These are phyloP conservation scores for Rhodotorula graminis DNA, from an alignment of 768 basidiomycete genomes.

Conservation along the genomic window DNA sequence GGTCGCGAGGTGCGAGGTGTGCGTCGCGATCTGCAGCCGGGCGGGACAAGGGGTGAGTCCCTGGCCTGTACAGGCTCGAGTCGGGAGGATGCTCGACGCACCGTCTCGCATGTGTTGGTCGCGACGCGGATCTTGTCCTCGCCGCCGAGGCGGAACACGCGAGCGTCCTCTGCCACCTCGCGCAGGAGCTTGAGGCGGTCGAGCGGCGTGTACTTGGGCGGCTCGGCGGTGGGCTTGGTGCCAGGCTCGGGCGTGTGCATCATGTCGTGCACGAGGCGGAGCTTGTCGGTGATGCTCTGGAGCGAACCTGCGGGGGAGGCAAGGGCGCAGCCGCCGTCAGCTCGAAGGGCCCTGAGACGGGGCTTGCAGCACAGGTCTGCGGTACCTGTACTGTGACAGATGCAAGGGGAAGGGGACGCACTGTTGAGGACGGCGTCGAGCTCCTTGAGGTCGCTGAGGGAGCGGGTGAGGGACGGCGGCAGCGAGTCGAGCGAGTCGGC, in stretches of 20 bases:
- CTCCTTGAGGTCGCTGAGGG: conserved; percentile 92
- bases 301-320: conserved; percentile 60
- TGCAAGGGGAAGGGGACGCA: conserved; percentile 38
- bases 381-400: too few relatives aligned
- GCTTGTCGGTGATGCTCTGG: conserved; percentile 70
- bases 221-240: conserved; percentile 49
- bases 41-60: too few relatives aligned
- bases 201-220: conserved; percentile 43
- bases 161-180: conserved; percentile 90
- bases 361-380: too few relatives aligned
- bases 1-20: conserved; percentile 34
- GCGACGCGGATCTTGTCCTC: conserved; percentile 45
- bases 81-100: background rate
- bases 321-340: background rate
- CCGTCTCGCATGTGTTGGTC: conserved; percentile 43
- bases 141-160: conserved; percentile 41
- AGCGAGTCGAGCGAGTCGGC: conserved; percentile 88
- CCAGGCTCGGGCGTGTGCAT: conserved; percentile 48
- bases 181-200: conserved; percentile 79
- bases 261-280: conserved; percentile 67
- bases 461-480: conserved; percentile 87
- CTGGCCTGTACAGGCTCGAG: background rate
- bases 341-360: too few relatives aligned
- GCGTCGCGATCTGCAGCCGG: conserved; percentile 35
- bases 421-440: conserved; percentile 84